Conservation (phyloP, 495 filamentous ascomycete genomes). For the Penicillium atrosanguineum region DNA sequence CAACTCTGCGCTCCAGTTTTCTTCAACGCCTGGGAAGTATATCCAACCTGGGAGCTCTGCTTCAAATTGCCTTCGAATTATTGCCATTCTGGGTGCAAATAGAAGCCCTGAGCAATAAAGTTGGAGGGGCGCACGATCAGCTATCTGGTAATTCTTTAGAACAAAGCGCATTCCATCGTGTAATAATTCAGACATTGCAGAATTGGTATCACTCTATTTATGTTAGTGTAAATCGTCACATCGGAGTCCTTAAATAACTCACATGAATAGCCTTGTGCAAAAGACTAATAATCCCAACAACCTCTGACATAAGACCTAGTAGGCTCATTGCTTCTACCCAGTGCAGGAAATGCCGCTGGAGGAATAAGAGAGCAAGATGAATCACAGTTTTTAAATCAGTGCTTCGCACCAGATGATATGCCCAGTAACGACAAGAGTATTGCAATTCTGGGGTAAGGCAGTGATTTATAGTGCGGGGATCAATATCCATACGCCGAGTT, state of each 20-base stretch:
- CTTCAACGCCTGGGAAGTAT: constrained; percentile 10
- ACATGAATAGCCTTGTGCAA: neutral
- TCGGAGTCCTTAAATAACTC: neutral
- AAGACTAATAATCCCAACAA: constrained; percentile 14
- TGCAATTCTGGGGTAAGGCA: constrained; percentile 28
- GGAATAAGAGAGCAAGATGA: neutral
- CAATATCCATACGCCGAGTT: constrained; percentile 18
- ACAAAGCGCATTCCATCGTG: constrained; percentile 36
- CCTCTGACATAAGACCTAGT: constrained; percentile 23
- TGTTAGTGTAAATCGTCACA: neutral
- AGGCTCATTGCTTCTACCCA: constrained; percentile 25
- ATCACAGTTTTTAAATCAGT: neutral
- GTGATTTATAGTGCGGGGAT: constrained; percentile 13
- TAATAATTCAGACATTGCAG: constrained; percentile 15
- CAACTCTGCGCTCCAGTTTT: constrained; percentile 12
- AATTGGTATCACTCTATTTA: neutral
- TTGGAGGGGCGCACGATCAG: constrained; percentile 17
- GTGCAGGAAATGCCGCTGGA: constrained; percentile 1
- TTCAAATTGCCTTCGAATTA: constrained; percentile 17
- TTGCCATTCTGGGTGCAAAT: constrained; percentile 31
- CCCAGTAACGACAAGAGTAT: constrained; percentile 48
- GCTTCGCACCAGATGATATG: neutral
- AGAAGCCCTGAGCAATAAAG: constrained; percentile 22
- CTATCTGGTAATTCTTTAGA: constrained; percentile 26
- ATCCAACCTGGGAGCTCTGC: constrained; percentile 3